A percentile compares a stretch with the other conserved stretches of the same genome.
phyloP scores from a whole-genome alignment of 2,329 filamentous ascomycete genomes.

The Pseudocercospora fuligena region DNA sequence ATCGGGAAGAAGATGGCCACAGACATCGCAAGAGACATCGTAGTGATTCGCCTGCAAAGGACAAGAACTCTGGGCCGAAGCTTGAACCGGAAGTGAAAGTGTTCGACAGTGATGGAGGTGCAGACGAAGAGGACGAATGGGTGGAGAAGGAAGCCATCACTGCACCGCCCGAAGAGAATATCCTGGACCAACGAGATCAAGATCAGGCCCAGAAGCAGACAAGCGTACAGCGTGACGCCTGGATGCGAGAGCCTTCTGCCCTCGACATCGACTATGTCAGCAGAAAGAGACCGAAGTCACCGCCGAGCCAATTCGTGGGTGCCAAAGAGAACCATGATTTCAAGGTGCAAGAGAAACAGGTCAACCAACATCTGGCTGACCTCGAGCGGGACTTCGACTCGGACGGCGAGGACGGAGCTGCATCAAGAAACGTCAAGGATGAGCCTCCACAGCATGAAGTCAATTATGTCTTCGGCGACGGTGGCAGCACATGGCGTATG shows the following conservation, averaged over 20 bases:
- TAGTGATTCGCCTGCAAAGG: constrained; percentile 40
- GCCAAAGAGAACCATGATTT: constrained; percentile 67
- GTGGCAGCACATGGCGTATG: constrained; percentile 94
- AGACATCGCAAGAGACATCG: constrained; percentile 37
- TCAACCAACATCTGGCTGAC: constrained; percentile 73
- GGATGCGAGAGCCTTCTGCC: constrained; percentile 90
- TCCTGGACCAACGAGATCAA: constrained; percentile 49
- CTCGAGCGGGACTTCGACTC: constrained; percentile 54
- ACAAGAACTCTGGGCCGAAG: constrained; percentile 34
- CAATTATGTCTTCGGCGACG: constrained; percentile 85
- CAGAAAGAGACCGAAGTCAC: constrained; percentile 56
- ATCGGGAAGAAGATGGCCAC: constrained; percentile 47
- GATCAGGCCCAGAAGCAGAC: constrained; percentile 42
- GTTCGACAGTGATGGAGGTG: constrained; percentile 48
- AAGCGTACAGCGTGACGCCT: constrained; percentile 73
- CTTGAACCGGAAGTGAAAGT: constrained; percentile 35
- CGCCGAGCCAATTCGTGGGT: constrained; percentile 51
- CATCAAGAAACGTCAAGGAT: constrained; percentile 47
- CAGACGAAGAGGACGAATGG: constrained; percentile 49
- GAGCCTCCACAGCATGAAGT: constrained; percentile 66
- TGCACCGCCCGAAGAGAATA: constrained; percentile 48
- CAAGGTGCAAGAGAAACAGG: constrained; percentile 76
- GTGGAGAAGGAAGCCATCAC: constrained; percentile 51
- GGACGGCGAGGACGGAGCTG: constrained; percentile 58
- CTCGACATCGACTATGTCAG: constrained; percentile 84